These are phyloP conservation scores for Cordyceps militaris DNA, from an alignment of 2,329 filamentous ascomycete genomes.

Conservation along the genomic window DNA sequence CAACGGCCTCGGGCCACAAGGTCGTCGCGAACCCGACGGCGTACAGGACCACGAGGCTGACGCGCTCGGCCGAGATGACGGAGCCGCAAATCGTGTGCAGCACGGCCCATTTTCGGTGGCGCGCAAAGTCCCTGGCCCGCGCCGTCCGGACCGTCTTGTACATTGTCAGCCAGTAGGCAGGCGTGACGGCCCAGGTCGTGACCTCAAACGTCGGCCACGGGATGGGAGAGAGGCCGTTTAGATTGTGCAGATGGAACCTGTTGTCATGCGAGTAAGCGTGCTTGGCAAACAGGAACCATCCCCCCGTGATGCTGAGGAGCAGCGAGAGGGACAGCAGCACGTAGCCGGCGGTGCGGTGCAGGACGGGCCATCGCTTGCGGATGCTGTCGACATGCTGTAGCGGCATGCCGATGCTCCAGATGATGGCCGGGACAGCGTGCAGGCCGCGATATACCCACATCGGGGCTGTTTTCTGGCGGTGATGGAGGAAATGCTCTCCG, in stretches of 20 bases:
- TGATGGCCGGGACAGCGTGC: neutral
- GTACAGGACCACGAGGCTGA: neutral
- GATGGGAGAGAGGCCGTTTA: neutral
- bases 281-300: neutral
- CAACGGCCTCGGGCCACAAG: neutral
- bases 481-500: neutral
- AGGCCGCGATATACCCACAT: neutral
- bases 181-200: neutral
- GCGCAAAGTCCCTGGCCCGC: neutral
- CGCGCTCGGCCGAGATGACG: neutral
- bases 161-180: neutral
- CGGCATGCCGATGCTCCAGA: conserved; percentile 11
- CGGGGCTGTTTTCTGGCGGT: neutral
- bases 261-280: neutral
- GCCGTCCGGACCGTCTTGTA: conserved; percentile 4
- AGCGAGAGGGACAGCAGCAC: conserved; percentile 1
- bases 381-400: conserved; percentile 8
- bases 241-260: neutral
- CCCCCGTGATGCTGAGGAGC: conserved; percentile 5
- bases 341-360: conserved; percentile 6
- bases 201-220: conserved; percentile 7
- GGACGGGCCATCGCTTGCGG: conserved; percentile 2
- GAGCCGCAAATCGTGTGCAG: conserved; percentile 1
- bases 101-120: conserved; percentile 7
- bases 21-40: neutral